Evolutionary conservation across 1,139 yeast species (phyloP), one percentile per base, ranked within the genome.

Genomic region (Sugiyamaella sp.): DNA sequence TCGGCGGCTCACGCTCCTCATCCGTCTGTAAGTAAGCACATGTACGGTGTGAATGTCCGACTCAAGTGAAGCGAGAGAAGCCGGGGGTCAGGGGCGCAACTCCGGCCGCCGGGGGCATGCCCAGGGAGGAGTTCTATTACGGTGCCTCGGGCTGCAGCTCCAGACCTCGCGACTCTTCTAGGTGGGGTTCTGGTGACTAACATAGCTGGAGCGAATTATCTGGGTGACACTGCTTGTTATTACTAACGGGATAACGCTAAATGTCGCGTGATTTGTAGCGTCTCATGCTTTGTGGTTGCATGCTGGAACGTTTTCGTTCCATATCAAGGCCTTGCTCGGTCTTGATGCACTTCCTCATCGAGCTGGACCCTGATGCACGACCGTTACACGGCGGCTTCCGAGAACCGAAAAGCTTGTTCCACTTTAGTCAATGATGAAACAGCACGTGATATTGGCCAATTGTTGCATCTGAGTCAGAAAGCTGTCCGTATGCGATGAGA

Each of bases 361-460:
- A n/a, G n/a, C n/a, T n/a, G n/a, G 35, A 8, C 14, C 14, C 14
- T 24, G 21, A 20, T 41, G 45, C 45, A 25, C 3, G n/a, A 17
- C 19, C 45, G 45, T 41, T 41, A 25, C 17, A 25, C 45, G 45
- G 45, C 45, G n/a, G 19, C 5, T 25, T 10, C 14, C 9, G 9
- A 25, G 8, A 6, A 29, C 35, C 19, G 27, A 14, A 17, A 24
- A 41, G 17, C 8, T 19, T 17, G 6, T 19, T 9, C 43, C 22
- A 22, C 14, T 41, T 25, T 25, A 25, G 16, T 24, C 19, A n/a
- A 43, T 43, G 46, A 43, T 43, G 46, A 17, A 16, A 43, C 6
- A 4, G 19, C 46, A 20, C 46, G 46, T 43, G 46, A 43, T 35
- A 43, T 43, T 29, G 21, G 24, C 38, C 38, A 12, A 43, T 29